Evolutionary conservation across 768 basidiomycete genomes (phyloP).

Genomic region (Sarcodon sp.): DNA sequence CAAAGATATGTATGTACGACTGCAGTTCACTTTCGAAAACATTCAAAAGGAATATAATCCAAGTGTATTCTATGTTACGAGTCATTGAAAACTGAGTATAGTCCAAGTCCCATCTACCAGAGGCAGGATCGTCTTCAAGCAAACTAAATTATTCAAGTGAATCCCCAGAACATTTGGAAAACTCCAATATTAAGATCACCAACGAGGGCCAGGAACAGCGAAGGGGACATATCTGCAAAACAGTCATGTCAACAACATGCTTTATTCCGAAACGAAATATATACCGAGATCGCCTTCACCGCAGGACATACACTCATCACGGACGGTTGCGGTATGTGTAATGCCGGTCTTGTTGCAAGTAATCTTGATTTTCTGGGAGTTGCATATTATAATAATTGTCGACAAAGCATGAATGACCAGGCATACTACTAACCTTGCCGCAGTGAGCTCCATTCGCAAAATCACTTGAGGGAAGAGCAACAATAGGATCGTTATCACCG

Average conservation of each 20-base stretch:
- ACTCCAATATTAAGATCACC: neutral
- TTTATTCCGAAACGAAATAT: constrained; percentile 6
- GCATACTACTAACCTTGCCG: constrained; percentile 37
- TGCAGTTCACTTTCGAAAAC: no score
- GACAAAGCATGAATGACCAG: neutral
- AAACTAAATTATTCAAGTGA: neutral
- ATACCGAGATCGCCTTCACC: constrained; percentile 40
- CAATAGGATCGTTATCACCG: constrained; percentile 35
- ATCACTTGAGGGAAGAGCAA: constrained; percentile 44
- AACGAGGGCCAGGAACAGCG: constrained; percentile 41
- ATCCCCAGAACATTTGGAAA: neutral
- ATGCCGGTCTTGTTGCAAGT: constrained; percentile 42
- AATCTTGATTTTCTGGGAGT: constrained; percentile 43
- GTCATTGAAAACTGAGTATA: no score
- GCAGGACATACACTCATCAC: constrained; percentile 52
- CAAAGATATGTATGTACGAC: no score
- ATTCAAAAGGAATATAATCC: no score
- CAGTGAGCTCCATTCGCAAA: constrained; percentile 48
- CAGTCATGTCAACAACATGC: no score
- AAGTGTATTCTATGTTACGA: no score
- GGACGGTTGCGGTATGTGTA: constrained; percentile 32
- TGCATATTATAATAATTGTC: neutral
- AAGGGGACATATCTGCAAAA: constrained; percentile 50
- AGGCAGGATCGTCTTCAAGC: no score
- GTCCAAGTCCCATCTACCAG: no score